Conservation (phyloP, 1,139 yeast species). For the Hyphopichia burtonii region DNA sequence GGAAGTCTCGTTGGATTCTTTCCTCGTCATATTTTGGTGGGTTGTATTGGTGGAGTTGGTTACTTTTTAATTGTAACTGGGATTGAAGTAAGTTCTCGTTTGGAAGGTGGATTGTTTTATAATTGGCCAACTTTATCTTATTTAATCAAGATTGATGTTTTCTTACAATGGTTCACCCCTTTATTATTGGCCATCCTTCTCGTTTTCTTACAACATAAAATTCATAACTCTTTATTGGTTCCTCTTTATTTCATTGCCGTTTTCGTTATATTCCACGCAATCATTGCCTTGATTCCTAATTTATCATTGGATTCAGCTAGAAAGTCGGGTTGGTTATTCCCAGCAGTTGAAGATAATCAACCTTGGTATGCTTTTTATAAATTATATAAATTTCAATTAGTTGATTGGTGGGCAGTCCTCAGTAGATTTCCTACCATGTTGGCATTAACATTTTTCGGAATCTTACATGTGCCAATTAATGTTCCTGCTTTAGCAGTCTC, state of each 20-base stretch:
- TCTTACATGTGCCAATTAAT: slow-evolving; percentile 93
- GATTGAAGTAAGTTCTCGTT: slow-evolving; percentile 79
- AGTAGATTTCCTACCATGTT: slow-evolving; percentile 88
- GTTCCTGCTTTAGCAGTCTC: slow-evolving; percentile 97
- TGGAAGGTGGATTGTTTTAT: slow-evolving; percentile 72
- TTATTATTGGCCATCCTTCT: slow-evolving; percentile 59
- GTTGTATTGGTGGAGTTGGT: slow-evolving; percentile 98
- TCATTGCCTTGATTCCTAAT: slow-evolving; percentile 63
- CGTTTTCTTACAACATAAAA: slow-evolving; percentile 58
- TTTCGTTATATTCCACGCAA: slow-evolving; percentile 64
- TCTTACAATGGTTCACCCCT: slow-evolving; percentile 76
- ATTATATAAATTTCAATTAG: slow-evolving; percentile 65
- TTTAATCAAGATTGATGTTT: slow-evolving; percentile 39
- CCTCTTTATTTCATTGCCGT: slow-evolving; percentile 79
- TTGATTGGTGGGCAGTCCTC: slow-evolving; percentile 69
- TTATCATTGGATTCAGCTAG: slow-evolving; percentile 64
- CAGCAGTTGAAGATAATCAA: slow-evolving; percentile 60
- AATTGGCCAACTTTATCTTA: slow-evolving; percentile 52
- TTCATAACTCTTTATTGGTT: slow-evolving; percentile 73
- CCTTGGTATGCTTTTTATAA: slow-evolving; percentile 90
- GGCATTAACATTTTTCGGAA: slow-evolving; percentile 93
- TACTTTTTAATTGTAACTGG: slow-evolving; percentile 89
- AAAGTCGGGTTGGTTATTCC: slow-evolving; percentile 81
- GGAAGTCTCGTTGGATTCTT: slow-evolving; percentile 92
- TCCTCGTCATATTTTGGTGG: slow-evolving; percentile 93